These are phyloP conservation scores for Mycena galericulata DNA, from an alignment of 768 basidiomycete species.

Conservation along the genomic window DNA sequence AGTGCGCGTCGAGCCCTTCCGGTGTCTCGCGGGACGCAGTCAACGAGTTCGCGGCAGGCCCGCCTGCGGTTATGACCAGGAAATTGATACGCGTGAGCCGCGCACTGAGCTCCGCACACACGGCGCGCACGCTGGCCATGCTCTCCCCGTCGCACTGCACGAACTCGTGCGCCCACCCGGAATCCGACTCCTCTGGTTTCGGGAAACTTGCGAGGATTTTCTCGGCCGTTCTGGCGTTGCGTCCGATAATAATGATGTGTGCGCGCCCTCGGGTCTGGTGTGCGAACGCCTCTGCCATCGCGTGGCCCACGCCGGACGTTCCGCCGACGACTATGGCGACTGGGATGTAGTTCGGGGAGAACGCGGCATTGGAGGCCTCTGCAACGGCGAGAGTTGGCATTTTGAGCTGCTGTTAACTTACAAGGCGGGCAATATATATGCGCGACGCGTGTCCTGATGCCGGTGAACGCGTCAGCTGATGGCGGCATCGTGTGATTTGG, in stretches of 20 bases:
- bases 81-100: constrained; percentile 52
- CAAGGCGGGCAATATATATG: no score
- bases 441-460: no score
- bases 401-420: no score
- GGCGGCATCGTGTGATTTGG: no score
- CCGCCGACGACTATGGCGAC: constrained; percentile 44
- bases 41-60: neutral
- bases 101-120: constrained; percentile 42
- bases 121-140: constrained; percentile 52
- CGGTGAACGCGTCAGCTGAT: no score
- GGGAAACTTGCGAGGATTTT: constrained; percentile 48
- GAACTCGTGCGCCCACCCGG: constrained; percentile 49
- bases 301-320: constrained; percentile 48
- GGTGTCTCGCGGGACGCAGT: neutral
- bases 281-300: no score
- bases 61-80: neutral
- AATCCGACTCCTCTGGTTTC: constrained; percentile 34
- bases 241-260: constrained; percentile 57
- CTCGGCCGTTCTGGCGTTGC: no score
- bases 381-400: constrained; percentile 38
- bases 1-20: neutral
- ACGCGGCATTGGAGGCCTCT: constrained; percentile 40
- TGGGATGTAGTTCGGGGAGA: constrained; percentile 37
- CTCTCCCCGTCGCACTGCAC: constrained; percentile 52
- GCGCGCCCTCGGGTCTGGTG: constrained; percentile 27